Base-by-base conservation (phyloP, 2,329 filamentous ascomycete species). In the Hypoxylon rubiginosum region DNA sequence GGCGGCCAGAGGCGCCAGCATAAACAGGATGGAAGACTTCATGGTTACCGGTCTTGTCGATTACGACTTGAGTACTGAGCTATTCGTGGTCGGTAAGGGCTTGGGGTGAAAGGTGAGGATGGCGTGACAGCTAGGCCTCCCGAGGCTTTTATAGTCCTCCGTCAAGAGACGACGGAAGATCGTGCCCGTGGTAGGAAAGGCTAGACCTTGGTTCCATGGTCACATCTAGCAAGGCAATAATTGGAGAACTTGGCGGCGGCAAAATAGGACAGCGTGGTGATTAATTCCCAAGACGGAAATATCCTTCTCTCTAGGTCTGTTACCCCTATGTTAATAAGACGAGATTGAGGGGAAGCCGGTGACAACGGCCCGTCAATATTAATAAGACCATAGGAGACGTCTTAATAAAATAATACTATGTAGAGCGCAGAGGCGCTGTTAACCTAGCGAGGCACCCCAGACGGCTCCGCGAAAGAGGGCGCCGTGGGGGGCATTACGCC, bases 1-100 rank as follows among this genome's bases (percentile, higher is more conserved):
- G 26, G 80, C 73, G 30, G 66, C 58, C 50, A 76, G 46, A 13
- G 76, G 80, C 64, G 76, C 77, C 50, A 81, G 69, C 10, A 82
- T 74, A 63, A 78, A 68, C 53, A 80, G 66, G 53, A 82, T 64
- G 48, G 74, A 59, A 43, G 74, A 75, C 73, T 75, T 77, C 75
- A 77, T 77, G 54, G 43, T 72, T 67, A 51, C 57, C 50, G 39
- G 39, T 58, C 21, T 71, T 60, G 34, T 70, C 58, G 54, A n/a
- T 56, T 51, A 50, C 46, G 32, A 41, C 26, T 28, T 36, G 13
- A 45, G 45, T 32, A 39, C 34, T 51, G 15, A 21, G 21, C 30
- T 55, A 49, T 62, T 52, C 11, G 39, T 43, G 19, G 24, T 26
- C 7, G 41, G 48, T 45, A 30, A 39, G 50, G 46, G 24, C 36